Percentiles rank a stretch among this genome's conserved stretches.
Conservation (phyloP, 345 rosid species). For the Mallotus nudiflorus region DNA sequence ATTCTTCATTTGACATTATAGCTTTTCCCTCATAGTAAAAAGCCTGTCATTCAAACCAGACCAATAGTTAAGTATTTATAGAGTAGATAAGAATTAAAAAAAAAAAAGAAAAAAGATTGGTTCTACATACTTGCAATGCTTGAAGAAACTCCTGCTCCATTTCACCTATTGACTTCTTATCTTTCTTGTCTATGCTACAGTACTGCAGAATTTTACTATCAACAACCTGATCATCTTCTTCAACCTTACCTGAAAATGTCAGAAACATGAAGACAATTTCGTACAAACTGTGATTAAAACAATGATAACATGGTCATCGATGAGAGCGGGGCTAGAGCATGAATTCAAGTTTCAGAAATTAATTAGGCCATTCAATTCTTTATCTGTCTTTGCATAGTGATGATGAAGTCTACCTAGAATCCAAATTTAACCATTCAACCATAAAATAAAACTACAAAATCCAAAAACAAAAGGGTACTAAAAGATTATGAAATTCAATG, state of each 20-base stretch:
- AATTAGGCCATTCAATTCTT: neutral
- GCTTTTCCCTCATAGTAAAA: constrained; percentile 97
- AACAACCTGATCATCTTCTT: constrained; percentile 49
- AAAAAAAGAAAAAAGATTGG: neutral
- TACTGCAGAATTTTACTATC: constrained; percentile 84
- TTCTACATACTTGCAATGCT: constrained; percentile 73
- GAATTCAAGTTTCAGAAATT: too few species aligned
- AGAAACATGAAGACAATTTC: constrained; percentile 1
- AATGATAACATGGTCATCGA: too few species aligned
- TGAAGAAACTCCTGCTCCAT: constrained; percentile 95
- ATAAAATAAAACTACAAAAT: too few species aligned
- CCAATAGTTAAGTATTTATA: too few species aligned
- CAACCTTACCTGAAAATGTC: constrained; percentile 59
- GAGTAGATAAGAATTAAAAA: too few species aligned
- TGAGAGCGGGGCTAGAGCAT: too few species aligned
- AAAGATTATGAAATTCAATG: too few species aligned
- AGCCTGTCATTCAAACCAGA: constrained; percentile 47
- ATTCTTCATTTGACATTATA: constrained; percentile 92
- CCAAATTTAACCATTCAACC: too few species aligned
- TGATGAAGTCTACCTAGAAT: neutral
- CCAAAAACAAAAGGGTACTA: too few species aligned
- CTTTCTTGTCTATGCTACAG: constrained; percentile 79
- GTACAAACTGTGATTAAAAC: neutral
- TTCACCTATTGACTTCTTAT: constrained; percentile 80
- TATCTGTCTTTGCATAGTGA: neutral